A percentile compares a stretch with the other conserved stretches of the same genome.
phyloP scores from a whole-genome alignment of 2,329 filamentous ascomycete species.

The Aspergillus sp. region DNA sequence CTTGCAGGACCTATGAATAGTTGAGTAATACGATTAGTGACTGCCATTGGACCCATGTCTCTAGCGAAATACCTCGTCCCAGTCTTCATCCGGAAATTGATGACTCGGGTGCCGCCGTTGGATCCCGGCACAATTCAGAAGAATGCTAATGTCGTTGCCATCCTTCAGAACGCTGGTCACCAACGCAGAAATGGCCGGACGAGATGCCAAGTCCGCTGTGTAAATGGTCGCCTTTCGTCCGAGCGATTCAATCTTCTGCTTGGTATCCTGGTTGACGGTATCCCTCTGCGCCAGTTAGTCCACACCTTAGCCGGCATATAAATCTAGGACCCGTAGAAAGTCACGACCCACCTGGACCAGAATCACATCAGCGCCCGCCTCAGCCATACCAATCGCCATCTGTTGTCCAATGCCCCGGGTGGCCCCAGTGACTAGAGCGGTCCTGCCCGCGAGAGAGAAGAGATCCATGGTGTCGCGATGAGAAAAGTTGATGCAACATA shows the following conservation, averaged over 20 bases:
- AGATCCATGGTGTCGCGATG: constrained; percentile 16
- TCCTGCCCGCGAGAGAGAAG: constrained; percentile 25
- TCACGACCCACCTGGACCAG: constrained; percentile 17
- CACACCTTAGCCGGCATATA: background rate
- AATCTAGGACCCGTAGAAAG: background rate
- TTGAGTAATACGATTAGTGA: background rate
- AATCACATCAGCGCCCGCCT: constrained; percentile 37
- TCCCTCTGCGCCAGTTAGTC: constrained; percentile 9
- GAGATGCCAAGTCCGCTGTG: constrained; percentile 34
- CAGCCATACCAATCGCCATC: constrained; percentile 36
- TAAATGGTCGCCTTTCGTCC: constrained; percentile 35
- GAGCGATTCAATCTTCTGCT: constrained; percentile 24
- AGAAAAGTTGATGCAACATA: background rate
- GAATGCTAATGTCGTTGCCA: constrained; percentile 64
- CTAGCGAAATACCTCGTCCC: constrained; percentile 58
- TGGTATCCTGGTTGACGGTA: constrained; percentile 17
- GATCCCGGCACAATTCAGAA: constrained; percentile 82
- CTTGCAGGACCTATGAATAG: constrained; percentile 66
- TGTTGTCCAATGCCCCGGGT: constrained; percentile 37
- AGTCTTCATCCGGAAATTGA: constrained; percentile 73
- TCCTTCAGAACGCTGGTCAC: constrained; percentile 28
- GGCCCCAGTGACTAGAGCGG: constrained; percentile 36
- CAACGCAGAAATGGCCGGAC: constrained; percentile 27
- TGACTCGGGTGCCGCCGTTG: constrained; percentile 75
- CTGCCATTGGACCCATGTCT: constrained; percentile 43